Base-by-base conservation (phyloP, 2,329 filamentous ascomycete genomes). In the Colletotrichum paranaense region DNA sequence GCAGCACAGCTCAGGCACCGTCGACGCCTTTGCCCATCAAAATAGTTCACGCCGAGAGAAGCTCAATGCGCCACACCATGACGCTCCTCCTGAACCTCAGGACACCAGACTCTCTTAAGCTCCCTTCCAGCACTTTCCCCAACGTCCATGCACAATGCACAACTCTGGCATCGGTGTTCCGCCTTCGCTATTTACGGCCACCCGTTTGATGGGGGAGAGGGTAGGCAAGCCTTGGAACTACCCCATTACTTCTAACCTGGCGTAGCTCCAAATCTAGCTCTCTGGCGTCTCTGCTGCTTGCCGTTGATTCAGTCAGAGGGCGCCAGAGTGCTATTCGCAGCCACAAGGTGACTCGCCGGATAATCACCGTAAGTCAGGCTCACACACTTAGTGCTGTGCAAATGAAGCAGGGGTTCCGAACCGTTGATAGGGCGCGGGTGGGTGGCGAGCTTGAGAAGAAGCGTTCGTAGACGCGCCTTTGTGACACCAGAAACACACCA, bases 131-230 rank as follows among this genome's bases (percentile, higher is more conserved):
- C 67, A 49, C 42, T 49, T 46, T 53, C 46, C 16, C 16, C 53
- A 57, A 71, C 53, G 71, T 71, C 71, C 67, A 73, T 73, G 71
- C 70, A 35, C 70, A 28, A 35, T 65, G 67, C 67, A 62, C 49
- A 73, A 73, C 24, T 56, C 8, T n/a, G 46, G 67, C 71, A 70
- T 56, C 71, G 67, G 56, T 64, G 67, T 73, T 71, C 71, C 71
- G 71, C 60, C 46, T 62, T 62, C 70, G 57, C 67, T 73, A 71
- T 71, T 73, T 73, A 52, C 38, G 67, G 63, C 22, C 11, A 59
- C 28, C 52, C 46, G 46, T 22, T 52, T 59, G 24, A 65, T 32
- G 9, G 38, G 28, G 22, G 46, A 12, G 42, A 19, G 9, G 28
- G 19, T 32, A 11, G 38, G 38, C 38, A 35, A 14, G 11, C 19